Percentiles rank a stretch among this genome's conserved stretches.
Conservation (phyloP, 139 green algal species). For the Spirogloea muscicola region DNA sequence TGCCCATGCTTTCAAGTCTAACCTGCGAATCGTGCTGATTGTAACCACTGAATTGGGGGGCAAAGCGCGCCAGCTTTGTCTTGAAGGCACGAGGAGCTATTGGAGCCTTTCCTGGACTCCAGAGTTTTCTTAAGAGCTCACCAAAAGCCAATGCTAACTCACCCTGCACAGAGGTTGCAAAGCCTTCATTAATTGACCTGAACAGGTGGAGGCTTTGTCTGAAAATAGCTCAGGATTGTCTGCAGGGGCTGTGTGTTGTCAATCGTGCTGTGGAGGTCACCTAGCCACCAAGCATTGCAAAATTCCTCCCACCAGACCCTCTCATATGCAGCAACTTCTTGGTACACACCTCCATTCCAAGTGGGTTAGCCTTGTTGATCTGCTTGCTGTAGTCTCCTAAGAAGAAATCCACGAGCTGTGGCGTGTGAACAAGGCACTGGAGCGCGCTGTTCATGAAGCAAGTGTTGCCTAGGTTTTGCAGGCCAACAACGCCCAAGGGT, state of each 20-base stretch:
- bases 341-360: constrained; percentile 65
- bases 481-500: constrained; percentile 45
- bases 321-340: no score
- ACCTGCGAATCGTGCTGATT: constrained; percentile 85
- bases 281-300: no score
- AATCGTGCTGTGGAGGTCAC: no score
- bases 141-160: constrained; percentile 86
- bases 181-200: no score
- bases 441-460: constrained; percentile 86
- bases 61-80: constrained; percentile 73
- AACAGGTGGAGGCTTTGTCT: no score
- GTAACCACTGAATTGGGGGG: constrained; percentile 88
- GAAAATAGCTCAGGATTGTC: no score
- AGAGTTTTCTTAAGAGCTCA: constrained; percentile 76
- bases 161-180: no score
- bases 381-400: constrained; percentile 62
- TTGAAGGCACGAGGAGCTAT: constrained; percentile 77
- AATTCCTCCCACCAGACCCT: no score
- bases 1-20: no score
- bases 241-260: no score
- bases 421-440: constrained; percentile 87
- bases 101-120: constrained; percentile 58
- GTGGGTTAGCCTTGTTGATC: constrained; percentile 79
- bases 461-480: constrained; percentile 81
- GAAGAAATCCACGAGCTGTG: constrained; percentile 75